phyloP scores from a whole-genome alignment of 345 rosid species.

The Corchorus olitorius region DNA sequence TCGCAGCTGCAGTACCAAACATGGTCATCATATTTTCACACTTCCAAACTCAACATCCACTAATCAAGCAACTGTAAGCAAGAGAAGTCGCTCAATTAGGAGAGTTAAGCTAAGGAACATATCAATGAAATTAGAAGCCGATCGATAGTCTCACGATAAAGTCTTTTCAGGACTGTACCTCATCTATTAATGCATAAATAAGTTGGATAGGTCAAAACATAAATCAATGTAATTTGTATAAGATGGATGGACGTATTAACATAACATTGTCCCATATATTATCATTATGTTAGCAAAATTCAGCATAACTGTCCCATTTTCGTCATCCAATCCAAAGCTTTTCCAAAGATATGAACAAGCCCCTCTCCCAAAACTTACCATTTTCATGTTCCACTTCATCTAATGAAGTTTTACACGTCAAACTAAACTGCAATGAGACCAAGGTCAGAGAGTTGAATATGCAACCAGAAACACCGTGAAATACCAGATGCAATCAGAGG shows the following conservation, averaged over 20 bases:
- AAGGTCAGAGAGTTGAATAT: no score
- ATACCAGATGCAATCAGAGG: no score
- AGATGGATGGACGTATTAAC: background rate
- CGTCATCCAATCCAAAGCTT: no score
- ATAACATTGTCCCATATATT: background rate
- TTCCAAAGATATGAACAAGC: no score
- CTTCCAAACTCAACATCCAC: background rate
- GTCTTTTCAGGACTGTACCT: background rate
- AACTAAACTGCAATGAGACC: no score
- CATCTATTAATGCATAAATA: background rate
- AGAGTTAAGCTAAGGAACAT: slow-evolving; percentile 11
- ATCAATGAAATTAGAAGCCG: background rate
- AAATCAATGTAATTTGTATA: background rate
- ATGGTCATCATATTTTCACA: no score
- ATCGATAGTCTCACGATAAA: background rate
- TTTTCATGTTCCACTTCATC: no score
- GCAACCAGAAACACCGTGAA: no score
- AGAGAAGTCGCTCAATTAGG: background rate
- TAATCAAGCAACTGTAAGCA: slow-evolving; percentile 4
- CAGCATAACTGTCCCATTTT: background rate
- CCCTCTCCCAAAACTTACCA: no score
- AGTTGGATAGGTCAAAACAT: background rate
- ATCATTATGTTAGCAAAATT: background rate
- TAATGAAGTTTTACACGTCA: no score
- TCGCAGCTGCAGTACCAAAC: background rate